These are phyloP conservation scores for Phyllosticta citriasiana DNA, from an alignment of 2,329 filamentous ascomycete species.

Conservation along the genomic window DNA sequence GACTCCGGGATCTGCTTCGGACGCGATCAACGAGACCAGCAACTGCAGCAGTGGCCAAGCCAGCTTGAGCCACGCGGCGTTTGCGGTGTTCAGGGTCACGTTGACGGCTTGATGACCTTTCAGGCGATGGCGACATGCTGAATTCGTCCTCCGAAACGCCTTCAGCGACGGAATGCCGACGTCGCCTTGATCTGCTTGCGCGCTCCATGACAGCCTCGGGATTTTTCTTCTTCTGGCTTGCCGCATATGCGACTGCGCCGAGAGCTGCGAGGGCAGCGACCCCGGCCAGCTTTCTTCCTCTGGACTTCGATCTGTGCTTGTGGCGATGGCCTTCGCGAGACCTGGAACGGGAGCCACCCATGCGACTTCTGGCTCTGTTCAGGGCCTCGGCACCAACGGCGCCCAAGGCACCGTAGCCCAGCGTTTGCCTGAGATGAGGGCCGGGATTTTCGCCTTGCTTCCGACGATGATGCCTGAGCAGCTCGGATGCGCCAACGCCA, in stretches of 20 bases:
- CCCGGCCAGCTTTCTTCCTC: constrained; percentile 45
- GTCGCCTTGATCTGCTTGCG: constrained; percentile 35
- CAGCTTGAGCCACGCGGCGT: constrained; percentile 50
- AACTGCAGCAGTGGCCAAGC: constrained; percentile 51
- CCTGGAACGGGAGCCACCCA: background rate
- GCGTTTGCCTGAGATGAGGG: constrained; percentile 40
- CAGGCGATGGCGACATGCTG: constrained; percentile 26
- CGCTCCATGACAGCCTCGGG: constrained; percentile 37
- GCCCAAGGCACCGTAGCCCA: constrained; percentile 52
- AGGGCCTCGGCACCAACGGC: constrained; percentile 52
- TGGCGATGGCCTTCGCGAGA: constrained; percentile 12
- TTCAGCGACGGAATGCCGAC: constrained; percentile 23
- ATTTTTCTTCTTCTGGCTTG: constrained; percentile 37
- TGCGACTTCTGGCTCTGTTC: constrained; percentile 35
- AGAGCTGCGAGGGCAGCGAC: constrained; percentile 52
- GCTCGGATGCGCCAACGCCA: constrained; percentile 50
- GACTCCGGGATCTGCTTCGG: constrained; percentile 48
- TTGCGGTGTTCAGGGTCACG: constrained; percentile 43
- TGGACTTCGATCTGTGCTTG: constrained; percentile 23
- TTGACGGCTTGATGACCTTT: constrained; percentile 32
- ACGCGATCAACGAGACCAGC: constrained; percentile 50
- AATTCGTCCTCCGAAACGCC: constrained; percentile 16
- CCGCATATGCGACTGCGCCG: constrained; percentile 47
- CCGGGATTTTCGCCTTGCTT: constrained; percentile 45
- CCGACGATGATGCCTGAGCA: constrained; percentile 49